These are phyloP conservation scores for Talaromyces nanjingensis DNA, from an alignment of 495 filamentous ascomycete species.

Conservation along the genomic window DNA sequence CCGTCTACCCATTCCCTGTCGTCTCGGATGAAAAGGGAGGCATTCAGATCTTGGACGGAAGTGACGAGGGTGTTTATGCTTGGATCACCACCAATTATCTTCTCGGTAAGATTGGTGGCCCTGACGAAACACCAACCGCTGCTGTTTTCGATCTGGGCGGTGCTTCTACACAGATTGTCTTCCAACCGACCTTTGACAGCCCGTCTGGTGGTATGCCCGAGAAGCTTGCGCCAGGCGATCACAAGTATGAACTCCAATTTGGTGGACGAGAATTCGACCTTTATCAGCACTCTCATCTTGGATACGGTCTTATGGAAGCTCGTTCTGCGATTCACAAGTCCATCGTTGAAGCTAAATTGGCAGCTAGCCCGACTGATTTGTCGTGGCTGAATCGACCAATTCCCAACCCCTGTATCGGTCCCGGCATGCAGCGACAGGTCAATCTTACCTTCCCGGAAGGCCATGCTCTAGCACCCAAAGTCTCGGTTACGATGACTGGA, in stretches of 20 bases:
- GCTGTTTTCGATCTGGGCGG: conserved; percentile 95
- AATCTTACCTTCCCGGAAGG: conserved; percentile 55
- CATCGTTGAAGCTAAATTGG: conserved; percentile 56
- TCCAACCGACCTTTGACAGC: conserved; percentile 85
- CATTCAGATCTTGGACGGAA: conserved; percentile 92
- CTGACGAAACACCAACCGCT: conserved; percentile 82
- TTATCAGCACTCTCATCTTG: conserved; percentile 98
- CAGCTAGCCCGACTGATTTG: conserved; percentile 36
- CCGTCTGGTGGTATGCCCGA: conserved; percentile 79
- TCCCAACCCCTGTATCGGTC: conserved; percentile 81
- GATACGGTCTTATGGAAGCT: conserved; percentile 93
- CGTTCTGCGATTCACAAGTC: conserved; percentile 74
- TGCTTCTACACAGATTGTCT: conserved; percentile 96
- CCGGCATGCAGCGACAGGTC: conserved; percentile 64
- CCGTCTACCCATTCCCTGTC: conserved; percentile 85
- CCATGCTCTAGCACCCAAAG: conserved; percentile 51
- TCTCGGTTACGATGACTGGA: conserved; percentile 84
- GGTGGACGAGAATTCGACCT: conserved; percentile 85
- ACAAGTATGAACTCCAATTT: conserved; percentile 90
- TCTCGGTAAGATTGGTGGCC: conserved; percentile 91
- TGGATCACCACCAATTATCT: conserved; percentile 99
- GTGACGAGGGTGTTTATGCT: conserved; percentile 94
- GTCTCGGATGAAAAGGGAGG: conserved; percentile 77
- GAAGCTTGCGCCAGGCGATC: conserved; percentile 78
- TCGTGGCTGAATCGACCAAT: conserved; percentile 60